phyloP scores from a whole-genome alignment of 2,329 filamentous ascomycete species.

The Clonostachys chloroleuca region DNA sequence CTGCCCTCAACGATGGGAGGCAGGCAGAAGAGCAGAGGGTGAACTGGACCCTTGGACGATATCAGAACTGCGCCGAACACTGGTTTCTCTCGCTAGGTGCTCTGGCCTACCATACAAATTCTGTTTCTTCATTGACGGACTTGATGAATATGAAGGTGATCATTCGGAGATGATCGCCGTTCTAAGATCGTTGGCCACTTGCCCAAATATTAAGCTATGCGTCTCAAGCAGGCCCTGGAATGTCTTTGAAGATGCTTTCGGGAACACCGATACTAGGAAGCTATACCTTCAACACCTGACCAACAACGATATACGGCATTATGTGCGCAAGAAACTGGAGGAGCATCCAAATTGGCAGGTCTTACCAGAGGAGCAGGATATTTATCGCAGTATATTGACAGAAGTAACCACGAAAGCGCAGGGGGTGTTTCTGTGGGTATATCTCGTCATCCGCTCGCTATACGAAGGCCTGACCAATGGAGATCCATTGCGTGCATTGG shows the following conservation, averaged over 20 bases:
- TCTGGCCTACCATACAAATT: background rate
- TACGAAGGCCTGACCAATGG: slow-evolving; percentile 2
- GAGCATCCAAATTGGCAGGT: background rate
- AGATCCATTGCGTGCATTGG: background rate
- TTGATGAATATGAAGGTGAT: background rate
- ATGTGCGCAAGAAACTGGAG: slow-evolving; percentile 1
- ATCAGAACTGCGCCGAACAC: background rate
- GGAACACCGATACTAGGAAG: background rate
- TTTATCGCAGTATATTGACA: background rate
- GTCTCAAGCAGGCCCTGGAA: slow-evolving; percentile 20
- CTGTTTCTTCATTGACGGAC: background rate
- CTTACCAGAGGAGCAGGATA: background rate
- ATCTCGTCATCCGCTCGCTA: slow-evolving; percentile 1
- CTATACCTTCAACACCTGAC: slow-evolving; percentile 1
- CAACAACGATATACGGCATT: slow-evolving; percentile 1
- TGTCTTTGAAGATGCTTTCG: slow-evolving; percentile 2
- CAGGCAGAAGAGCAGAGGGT: background rate
- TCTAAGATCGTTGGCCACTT: slow-evolving; percentile 1
- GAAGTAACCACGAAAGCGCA: slow-evolving; percentile 1
- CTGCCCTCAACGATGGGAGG: background rate
- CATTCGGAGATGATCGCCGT: slow-evolving; percentile 2
- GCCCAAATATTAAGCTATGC: slow-evolving; percentile 17
- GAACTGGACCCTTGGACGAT: background rate
- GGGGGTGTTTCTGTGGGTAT: slow-evolving; percentile 7
- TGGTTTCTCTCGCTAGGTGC: background rate